Base-by-base conservation (phyloP, 1,284 basidiomycete genomes). In the Wallemia mellicola region DNA sequence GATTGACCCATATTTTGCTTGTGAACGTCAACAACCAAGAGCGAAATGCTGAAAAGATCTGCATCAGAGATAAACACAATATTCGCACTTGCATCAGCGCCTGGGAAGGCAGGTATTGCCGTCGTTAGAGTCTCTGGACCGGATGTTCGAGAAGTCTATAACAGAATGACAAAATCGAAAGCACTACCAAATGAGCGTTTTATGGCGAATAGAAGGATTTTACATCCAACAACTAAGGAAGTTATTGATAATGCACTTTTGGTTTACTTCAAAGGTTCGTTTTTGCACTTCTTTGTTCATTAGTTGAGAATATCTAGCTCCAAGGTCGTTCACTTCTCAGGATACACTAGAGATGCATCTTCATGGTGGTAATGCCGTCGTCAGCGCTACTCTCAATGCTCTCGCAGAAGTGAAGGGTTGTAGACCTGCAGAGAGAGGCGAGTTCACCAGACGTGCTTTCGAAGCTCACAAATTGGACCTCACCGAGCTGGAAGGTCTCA, bases 401-500 rank as follows among this genome's bases (percentile, higher is more conserved):
- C 71, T 89, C 5, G 76, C 79, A 0, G 59, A 63, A 0, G 28
- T 85, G 15, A 74, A 77, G 0, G 75, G 72, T 61, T 78, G 79
- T 60, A 77, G 86, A 7, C 80, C 80, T 2, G 87, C 86, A 0
- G 79, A 82, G 65, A 77, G 80, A 3, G 86, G 87, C 56, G 87
- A 92, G 69, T 92, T 91, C 66, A 88, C 86, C 2, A 75, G 80
- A 55, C 79, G 83, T 38, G 85, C 86, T 0, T 86, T 85, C 64
- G 73, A 80, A 55, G 78, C 78, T 24, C 85, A 85, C 0, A 74
- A 83, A 30, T 71, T 91, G 62, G 86, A 89, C 65, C 70, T 91
- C 58, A 85, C 83, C 0, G 79, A 87, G 67, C 83, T 83, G 0
- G 86, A 91, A 68, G 87, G 84, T 2, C 67, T 91, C 54, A 78